A percentile compares a stretch with the other conserved stretches of the same genome.
phyloP scores from a whole-genome alignment of 176 grass and related monocot genomes.

The Juncus inflexus region DNA sequence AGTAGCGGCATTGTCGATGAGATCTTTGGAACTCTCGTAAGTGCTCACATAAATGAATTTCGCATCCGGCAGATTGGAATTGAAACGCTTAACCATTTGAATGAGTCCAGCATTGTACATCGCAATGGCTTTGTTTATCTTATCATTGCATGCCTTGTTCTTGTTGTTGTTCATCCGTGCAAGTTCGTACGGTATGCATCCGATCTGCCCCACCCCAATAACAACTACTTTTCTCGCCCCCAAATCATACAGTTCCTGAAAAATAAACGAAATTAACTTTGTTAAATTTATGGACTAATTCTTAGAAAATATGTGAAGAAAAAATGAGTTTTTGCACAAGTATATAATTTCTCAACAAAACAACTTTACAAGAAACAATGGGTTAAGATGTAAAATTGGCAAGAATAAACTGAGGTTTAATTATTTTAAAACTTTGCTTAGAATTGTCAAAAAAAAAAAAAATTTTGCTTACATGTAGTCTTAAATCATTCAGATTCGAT shows the following conservation, averaged over 20 bases:
- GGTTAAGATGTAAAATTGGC: too few relatives aligned
- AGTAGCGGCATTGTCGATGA: conserved; percentile 37
- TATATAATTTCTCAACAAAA: too few relatives aligned
- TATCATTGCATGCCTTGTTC: conserved; percentile 49
- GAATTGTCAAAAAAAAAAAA: too few relatives aligned
- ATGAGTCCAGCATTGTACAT: conserved; percentile 69
- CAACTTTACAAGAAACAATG: too few relatives aligned
- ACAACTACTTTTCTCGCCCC: conserved; percentile 72
- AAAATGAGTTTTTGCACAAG: too few relatives aligned
- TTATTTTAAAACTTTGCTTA: too few relatives aligned
- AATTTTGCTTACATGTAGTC: too few relatives aligned
- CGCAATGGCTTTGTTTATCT: conserved; percentile 60
- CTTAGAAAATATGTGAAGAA: too few relatives aligned
- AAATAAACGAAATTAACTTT: background rate
- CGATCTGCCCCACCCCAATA: conserved; percentile 63
- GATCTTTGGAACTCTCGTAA: conserved; percentile 42
- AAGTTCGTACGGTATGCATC: conserved; percentile 93
- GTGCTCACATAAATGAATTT: conserved; percentile 60
- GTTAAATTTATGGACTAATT: background rate
- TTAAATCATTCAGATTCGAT: too few relatives aligned
- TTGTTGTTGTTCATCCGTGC: conserved; percentile 36
- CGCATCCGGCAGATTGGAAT: conserved; percentile 31
- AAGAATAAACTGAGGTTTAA: too few relatives aligned
- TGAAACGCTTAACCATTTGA: conserved; percentile 59
- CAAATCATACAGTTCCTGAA: conserved; percentile 41